A percentile compares a stretch with the other conserved stretches of the same genome.
These are phyloP conservation scores for Gloeostereum incarnatum DNA, from an alignment of 768 basidiomycete genomes.

Conservation along the genomic window DNA sequence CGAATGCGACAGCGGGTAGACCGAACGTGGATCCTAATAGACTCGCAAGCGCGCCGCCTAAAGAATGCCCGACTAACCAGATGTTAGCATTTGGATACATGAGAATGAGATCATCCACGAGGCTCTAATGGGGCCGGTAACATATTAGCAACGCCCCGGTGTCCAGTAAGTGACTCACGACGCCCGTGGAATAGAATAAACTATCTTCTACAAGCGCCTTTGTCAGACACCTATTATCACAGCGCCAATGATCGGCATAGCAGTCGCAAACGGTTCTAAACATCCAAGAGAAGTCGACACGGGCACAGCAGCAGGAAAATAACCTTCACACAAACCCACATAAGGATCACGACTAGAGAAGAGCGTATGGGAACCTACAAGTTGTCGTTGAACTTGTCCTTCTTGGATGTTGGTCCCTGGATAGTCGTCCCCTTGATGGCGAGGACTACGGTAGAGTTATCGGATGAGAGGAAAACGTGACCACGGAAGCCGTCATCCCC, in stretches of 20 bases:
- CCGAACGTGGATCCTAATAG: slow-evolving; percentile 91
- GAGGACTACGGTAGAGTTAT: slow-evolving; percentile 77
- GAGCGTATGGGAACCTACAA: slow-evolving; percentile 26
- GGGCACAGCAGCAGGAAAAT: slow-evolving; percentile 91
- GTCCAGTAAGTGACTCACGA: slow-evolving; percentile 38
- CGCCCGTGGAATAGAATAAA: slow-evolving; percentile 86
- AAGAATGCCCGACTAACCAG: slow-evolving; percentile 85
- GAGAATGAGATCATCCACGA: slow-evolving; percentile 79
- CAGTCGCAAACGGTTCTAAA: slow-evolving; percentile 87
- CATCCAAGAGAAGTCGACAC: slow-evolving; percentile 80
- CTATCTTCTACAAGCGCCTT: slow-evolving; percentile 80
- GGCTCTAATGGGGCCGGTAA: no score
- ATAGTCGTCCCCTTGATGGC: slow-evolving; percentile 87
- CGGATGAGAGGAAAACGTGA: slow-evolving; percentile 73
- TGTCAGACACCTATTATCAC: slow-evolving; percentile 75
- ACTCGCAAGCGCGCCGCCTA: slow-evolving; percentile 85
- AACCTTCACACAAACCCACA: slow-evolving; percentile 17
- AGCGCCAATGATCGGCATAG: slow-evolving; percentile 59
- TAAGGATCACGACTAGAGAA: neutral
- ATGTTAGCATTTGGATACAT: slow-evolving; percentile 80
- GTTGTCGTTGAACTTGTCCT: slow-evolving; percentile 93
- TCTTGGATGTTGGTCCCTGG: slow-evolving; percentile 76
- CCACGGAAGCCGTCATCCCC: slow-evolving; percentile 73
- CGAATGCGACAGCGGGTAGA: slow-evolving; percentile 83
- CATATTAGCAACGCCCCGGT: neutral